Conservation (phyloP, 148 eudicot genomes). For the Arctostaphylos glauca region DNA sequence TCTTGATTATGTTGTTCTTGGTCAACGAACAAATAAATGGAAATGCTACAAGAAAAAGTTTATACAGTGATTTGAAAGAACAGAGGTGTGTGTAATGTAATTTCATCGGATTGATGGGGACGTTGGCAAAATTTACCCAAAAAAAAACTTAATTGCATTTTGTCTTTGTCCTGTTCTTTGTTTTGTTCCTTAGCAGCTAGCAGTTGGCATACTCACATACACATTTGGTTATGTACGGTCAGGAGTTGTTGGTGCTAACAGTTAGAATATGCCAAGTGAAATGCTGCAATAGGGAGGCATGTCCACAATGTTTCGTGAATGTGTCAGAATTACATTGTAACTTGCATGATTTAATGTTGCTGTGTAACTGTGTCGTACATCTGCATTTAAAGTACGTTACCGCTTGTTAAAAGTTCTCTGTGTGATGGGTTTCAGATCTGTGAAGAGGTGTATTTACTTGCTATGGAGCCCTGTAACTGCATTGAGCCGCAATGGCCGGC, state of each 20-base stretch:
- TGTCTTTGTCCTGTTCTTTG: background rate
- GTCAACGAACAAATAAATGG: no score
- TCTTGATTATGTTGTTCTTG: no score
- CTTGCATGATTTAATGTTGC: background rate
- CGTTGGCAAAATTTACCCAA: no score
- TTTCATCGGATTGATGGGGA: no score
- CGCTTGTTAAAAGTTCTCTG: background rate
- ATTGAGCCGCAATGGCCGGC: constrained; percentile 89
- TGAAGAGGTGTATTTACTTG: constrained; percentile 24
- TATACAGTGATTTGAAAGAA: no score
- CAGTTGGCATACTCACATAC: background rate
- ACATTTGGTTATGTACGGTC: background rate
- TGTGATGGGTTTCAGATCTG: constrained; percentile 35
- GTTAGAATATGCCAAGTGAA: background rate
- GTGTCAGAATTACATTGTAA: background rate
- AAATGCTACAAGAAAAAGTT: no score
- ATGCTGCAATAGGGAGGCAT: background rate
- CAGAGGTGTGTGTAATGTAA: no score
- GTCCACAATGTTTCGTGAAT: background rate
- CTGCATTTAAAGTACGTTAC: background rate
- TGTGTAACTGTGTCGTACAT: background rate
- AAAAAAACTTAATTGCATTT: background rate
- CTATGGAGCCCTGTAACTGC: constrained; percentile 85
- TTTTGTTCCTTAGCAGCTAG: background rate
- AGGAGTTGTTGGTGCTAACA: background rate